Base-by-base conservation (phyloP, 1,284 basidiomycete genomes). In the Volvariella surrecta region DNA sequence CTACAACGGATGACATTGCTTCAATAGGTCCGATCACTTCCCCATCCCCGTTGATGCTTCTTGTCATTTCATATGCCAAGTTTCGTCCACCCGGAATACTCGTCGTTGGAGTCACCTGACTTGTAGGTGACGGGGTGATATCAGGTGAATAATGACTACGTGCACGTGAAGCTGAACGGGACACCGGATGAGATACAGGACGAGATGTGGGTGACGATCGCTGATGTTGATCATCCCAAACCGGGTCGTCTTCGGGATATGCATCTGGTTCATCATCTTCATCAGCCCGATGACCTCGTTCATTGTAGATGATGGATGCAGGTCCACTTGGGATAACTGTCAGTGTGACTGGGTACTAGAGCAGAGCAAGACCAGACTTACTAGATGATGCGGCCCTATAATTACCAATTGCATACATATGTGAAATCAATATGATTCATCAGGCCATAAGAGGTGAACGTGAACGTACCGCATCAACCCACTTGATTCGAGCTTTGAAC, bases 401-500 rank as follows among this genome's bases (percentile, higher is more conserved):
- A 4, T 11, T 43, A 32, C 32, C 20, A 22, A 24, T n/a, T n/a
- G n/a, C 18, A 38, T 40, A 38, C 39, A 44, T 22, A 40, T 32
- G 1, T 22, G 11, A 17, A 10, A 31, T 43, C 15, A 41, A 20
- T 50, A 28, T 16, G 19, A 6, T 6, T 2, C 16, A 9, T 13
- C 32, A 40, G 10, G 20, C 6, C 17, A 44, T 39, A 42, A 28
- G 24, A 28, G 24, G 6, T 11, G 24, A 28, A 28, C 6, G 6
- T 24, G 45, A 43, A 63, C 76, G 49, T 54, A 84, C 82, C 54
- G 82, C 76, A 54, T 87, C 83, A 37, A 77, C 69, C 84, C 83
- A 87, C 58, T 86, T 87, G 48, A 87, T 85, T 43, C 84, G 71
- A 1, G 84, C 82, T 57, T 68, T 81, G 63, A 87, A 86, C 59